phyloP scores from a whole-genome alignment of 2,329 filamentous ascomycete species.

The Bipolaris gigantea region DNA sequence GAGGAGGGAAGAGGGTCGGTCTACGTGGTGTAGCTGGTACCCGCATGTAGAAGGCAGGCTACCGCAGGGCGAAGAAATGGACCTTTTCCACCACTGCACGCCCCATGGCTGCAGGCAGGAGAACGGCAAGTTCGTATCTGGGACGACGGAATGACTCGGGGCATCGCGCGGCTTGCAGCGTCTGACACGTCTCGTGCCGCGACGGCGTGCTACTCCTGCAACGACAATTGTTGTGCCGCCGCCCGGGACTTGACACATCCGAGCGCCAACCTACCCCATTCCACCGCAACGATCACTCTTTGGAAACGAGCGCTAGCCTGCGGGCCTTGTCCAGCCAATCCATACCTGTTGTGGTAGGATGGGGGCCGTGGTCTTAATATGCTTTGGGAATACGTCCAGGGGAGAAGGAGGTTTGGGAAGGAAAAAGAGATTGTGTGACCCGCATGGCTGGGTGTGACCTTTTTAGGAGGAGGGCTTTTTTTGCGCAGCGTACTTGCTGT shows the following conservation, averaged over 20 bases:
- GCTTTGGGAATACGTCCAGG: slow-evolving; percentile 5
- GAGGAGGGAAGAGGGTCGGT: neutral
- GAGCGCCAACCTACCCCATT: slow-evolving; percentile 13
- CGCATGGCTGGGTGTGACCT: neutral
- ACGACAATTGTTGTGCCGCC: slow-evolving; percentile 34
- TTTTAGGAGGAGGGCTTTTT: neutral
- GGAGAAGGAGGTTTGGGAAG: neutral
- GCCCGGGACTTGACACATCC: slow-evolving; percentile 40
- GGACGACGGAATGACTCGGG: neutral
- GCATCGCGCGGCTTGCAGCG: neutral
- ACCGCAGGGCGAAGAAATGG: too few species aligned
- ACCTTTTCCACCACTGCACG: too few species aligned
- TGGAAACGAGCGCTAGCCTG: slow-evolving; percentile 24
- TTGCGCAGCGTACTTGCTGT: neutral
- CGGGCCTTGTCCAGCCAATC: slow-evolving; percentile 24
- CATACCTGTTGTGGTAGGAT: slow-evolving; percentile 10
- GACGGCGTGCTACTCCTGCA: slow-evolving; percentile 19
- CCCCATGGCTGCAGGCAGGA: too few species aligned
- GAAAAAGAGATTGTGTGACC: too few species aligned
- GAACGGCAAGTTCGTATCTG: too few species aligned
- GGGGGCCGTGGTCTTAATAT: slow-evolving; percentile 3
- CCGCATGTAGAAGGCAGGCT: too few species aligned
- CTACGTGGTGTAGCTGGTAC: neutral
- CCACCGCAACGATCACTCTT: slow-evolving; percentile 9
- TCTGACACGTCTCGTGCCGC: slow-evolving; percentile 26